phyloP scores from a whole-genome alignment of 2,329 filamentous ascomycete genomes.

The Alternaria brassicae region DNA sequence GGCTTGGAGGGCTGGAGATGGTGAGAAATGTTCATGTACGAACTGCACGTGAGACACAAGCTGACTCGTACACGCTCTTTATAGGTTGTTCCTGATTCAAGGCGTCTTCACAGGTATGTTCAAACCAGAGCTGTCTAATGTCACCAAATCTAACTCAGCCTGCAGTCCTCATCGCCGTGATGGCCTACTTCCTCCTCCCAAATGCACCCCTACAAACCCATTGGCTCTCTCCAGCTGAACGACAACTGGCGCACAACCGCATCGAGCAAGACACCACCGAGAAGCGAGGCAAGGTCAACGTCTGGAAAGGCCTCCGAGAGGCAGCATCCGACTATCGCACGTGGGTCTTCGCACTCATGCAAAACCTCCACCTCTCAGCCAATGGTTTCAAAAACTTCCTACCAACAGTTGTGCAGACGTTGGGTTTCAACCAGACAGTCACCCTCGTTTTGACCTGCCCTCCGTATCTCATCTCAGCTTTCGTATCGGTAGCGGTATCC shows the following conservation, averaged over 20 bases:
- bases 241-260: conserved; percentile 40
- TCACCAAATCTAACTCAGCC: neutral
- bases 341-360: conserved; percentile 28
- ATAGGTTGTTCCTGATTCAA: conserved; percentile 55
- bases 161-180: neutral
- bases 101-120: conserved; percentile 39
- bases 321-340: conserved; percentile 24
- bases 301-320: conserved; percentile 26
- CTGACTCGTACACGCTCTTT: too few species aligned
- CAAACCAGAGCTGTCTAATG: neutral
- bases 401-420: conserved; percentile 41
- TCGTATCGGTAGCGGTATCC: conserved; percentile 29
- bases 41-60: too few species aligned
- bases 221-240: conserved; percentile 56
- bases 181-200: conserved; percentile 31
- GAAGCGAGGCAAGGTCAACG: conserved; percentile 31
- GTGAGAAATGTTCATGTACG: too few species aligned
- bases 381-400: conserved; percentile 39
- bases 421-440: conserved; percentile 40
- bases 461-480: conserved; percentile 44
- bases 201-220: conserved; percentile 45
- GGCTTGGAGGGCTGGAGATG: conserved; percentile 54
- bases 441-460: conserved; percentile 40
- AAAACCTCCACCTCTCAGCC: conserved; percentile 24
- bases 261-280: conserved; percentile 55